Base-by-base conservation (phyloP, 2,329 filamentous ascomycete genomes). In the Colletotrichum spinosum region DNA sequence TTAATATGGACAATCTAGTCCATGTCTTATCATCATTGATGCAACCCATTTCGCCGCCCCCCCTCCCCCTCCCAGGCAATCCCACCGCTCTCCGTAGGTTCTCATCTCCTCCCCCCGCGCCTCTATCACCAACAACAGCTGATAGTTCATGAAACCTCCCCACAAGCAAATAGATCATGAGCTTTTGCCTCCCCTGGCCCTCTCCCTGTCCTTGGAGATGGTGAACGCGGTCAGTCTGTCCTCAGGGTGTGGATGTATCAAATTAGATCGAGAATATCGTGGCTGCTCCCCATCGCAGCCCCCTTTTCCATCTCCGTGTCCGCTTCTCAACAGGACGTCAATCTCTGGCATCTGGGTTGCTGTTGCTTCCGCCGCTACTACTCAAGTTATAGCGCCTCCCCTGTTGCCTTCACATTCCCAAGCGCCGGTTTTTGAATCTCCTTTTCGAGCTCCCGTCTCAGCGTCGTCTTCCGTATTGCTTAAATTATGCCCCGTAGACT, bases 191-290 rank as follows among this genome's bases (percentile, higher is more conserved):
- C 33, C 42, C 49, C 44, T 33, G 13, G 37, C 50, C 37, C 7
- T 33, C 51, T 39, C 12, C 11, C 12, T 17, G 15, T 37, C n/a
- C 12, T 15, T 15, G 12, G 34, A 25, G 42, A 65, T 51, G 56
- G 39, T 55, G 45, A 65, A 49, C 35, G 41, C 50, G 39, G 42
- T 48, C 56, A 55, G 50, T 38, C 15, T 44, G 38, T 42, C 46
- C 62, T 52, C 62, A 42, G 46, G 52, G 53, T 46, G 17, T 56
- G 25, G 25, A 25, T 25, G 25, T 13, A 48, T 57, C 52, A 56
- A 65, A 65, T 52, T 56, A 65, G 51, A 55, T 62, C 35, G 51
- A 52, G 51, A 62, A 55, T 45, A 41, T 42, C 17, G 51, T 15
- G 59, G 46, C 41, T 60, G 38, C 42, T 12, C 33, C 45, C 39